Evolutionary conservation across 306 rosid genomes (phyloP), one percentile per base, ranked within the genome.

Genomic region (Alnus glutinosa): DNA sequence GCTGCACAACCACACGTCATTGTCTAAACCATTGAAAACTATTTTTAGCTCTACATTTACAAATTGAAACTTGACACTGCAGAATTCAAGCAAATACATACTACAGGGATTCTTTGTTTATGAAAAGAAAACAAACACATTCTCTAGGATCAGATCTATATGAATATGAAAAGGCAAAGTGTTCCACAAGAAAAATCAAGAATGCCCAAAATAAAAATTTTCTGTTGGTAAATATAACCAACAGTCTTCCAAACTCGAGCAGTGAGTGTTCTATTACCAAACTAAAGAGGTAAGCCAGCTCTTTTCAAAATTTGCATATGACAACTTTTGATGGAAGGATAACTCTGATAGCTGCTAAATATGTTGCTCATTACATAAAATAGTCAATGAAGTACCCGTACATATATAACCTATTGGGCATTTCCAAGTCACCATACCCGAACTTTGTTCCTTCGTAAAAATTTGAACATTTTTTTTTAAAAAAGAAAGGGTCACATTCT

Each of bases 1-100:
- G 90, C 99, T 96, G 94, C 84, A 82, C 18, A 61, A 66, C 28
- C 68, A 69, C 71, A 67, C 49, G 2, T 4, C n/a, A 28, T 42
- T 42, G 46, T 42, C 46, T 8, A 5, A 42, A 42, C 0, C 6
- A 42, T 4, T 42, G 5, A 6, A 42, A 42, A 42, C 7, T 42
- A 42, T 3, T 3, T 39, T 39, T 23, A 37, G 5, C 4, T 39
- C 5, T 39, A 39, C 4, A 39, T 39, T 39, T 39, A 4, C 44
- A 39, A 39, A 39, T 4, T 42, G 5, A 4, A 6, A 42, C 7
- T 42, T 39, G 44, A 39, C 44, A 39, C 44, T 0, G 44, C 44
- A 42, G 1, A 42, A 4, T 42, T 42, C 8, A 42, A 42, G 46
- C 46, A 42, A 42, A 42, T 42, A 42, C 46, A 42, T 42, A 42